Evolutionary conservation across 2,329 filamentous ascomycete genomes (phyloP).

Genomic region (Diaporthe helianthi): DNA sequence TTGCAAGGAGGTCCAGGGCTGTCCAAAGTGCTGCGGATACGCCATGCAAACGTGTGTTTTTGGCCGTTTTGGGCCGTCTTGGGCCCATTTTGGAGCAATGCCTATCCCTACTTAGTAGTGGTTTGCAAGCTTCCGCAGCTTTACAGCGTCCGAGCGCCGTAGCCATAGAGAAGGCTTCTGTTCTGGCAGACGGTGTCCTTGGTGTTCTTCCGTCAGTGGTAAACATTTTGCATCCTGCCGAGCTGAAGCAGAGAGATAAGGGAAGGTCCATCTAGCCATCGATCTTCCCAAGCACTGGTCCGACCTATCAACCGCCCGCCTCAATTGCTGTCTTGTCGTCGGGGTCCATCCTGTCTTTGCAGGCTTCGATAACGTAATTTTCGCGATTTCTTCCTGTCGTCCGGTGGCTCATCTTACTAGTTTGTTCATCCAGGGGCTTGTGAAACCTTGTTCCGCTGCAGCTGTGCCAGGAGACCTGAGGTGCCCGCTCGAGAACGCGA

Average conservation of each 20-base stretch:
- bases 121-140: conserved; percentile 4
- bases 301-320: not conserved
- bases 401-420: not conserved
- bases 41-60: not conserved
- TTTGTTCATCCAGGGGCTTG: not conserved
- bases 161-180: not conserved
- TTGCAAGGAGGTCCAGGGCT: not conserved
- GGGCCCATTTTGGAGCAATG: not conserved
- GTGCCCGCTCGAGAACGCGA: not conserved
- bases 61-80: not conserved
- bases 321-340: not conserved
- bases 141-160: conserved; percentile 1
- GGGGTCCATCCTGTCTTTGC: not conserved
- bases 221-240: not conserved
- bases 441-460: conserved; percentile 12
- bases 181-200: not conserved
- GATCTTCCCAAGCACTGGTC: not conserved
- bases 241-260: not conserved
- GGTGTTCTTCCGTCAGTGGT: not conserved
- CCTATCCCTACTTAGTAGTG: conserved; percentile 20
- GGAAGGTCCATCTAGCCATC: not conserved
- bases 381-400: not conserved
- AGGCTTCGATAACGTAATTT: conserved; percentile 2
- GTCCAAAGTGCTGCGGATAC: not conserved
- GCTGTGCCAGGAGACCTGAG: not conserved